Evolutionary conservation across 108 stramenopile genomes (phyloP), one percentile per base, ranked within the genome.

Genomic region (Fistulifera solaris): DNA sequence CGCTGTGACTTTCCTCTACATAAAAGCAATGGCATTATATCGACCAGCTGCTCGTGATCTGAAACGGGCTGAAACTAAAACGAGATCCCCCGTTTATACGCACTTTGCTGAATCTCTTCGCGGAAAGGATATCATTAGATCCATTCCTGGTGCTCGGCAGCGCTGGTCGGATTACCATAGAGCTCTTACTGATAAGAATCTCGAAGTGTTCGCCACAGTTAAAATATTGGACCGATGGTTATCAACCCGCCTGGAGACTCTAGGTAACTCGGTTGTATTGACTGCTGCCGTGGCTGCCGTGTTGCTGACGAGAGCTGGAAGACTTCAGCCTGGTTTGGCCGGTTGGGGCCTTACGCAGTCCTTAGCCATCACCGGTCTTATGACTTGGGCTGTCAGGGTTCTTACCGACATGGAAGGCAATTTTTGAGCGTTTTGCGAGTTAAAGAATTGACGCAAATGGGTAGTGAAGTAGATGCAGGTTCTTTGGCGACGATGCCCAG

Each of bases 91-190:
- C 1, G 87, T 98, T 19, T 96, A 93, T 65, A 90, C 89, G 26
- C 94, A 96, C 61, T 97, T 98, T 63, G 56, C 79, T 1, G 95
- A 98, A 71, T 88, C 94, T 16, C 65, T 96, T 22, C 63, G 66
- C 23, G 97, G 97, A 16, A 72, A 78, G 1, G 76, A 85, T 56
- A 87, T 85, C 24, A 95, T 98, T 45, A 83, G 95, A 1, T 84
- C 91, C 0, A 84, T 87, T 54, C 80, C 83, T 27, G 65, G 62
- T 1, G 78, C 76, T 28, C 50, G 46, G 12, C 25, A 27, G 7
- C 15, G 6, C 1, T 89, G 87, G 87, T 82, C 82, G 26, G 38
- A 28, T 10, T 45, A 63, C 19, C 83, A 85, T 54, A 66, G 75
- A 24, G 31, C 28, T 7, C 62, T 89, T 24, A 54, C 71, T 2